Percentiles rank a stretch among this genome's conserved stretches.
phyloP scores from a whole-genome alignment of 2,329 filamentous ascomycete genomes.

The Leptosphaerulina australis region DNA sequence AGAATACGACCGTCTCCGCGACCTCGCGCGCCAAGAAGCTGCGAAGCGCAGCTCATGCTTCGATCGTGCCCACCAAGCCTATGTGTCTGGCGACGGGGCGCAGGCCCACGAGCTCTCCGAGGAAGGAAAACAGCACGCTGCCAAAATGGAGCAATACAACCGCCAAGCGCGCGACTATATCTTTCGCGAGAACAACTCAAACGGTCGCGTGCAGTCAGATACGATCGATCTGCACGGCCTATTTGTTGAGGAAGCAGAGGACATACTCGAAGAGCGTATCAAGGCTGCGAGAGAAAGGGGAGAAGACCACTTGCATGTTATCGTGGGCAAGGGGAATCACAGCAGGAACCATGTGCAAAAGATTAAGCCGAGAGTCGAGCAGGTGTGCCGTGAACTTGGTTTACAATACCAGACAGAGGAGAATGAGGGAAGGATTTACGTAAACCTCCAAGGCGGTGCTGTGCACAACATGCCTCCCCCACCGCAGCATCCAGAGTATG shows the following conservation, averaged over 20 bases:
- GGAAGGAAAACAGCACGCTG: slow-evolving; percentile 82
- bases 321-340: slow-evolving; percentile 96
- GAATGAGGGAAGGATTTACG: slow-evolving; percentile 86
- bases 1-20: slow-evolving; percentile 91
- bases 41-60: slow-evolving; percentile 79
- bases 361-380: slow-evolving; percentile 92
- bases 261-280: slow-evolving; percentile 86
- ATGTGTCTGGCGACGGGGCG: slow-evolving; percentile 80
- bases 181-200: slow-evolving; percentile 91
- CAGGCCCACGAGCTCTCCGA: slow-evolving; percentile 83
- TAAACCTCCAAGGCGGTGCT: slow-evolving; percentile 78
- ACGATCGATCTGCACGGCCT: slow-evolving; percentile 94
- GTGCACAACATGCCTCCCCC: slow-evolving; percentile 50
- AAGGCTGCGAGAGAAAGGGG: slow-evolving; percentile 74
- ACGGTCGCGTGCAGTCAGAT: slow-evolving; percentile 74
- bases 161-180: slow-evolving; percentile 90
- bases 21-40: slow-evolving; percentile 80
- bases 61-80: slow-evolving; percentile 72
- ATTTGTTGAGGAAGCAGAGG: slow-evolving; percentile 92
- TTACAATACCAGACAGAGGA: slow-evolving; percentile 84
- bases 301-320: slow-evolving; percentile 86
- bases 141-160: slow-evolving; percentile 87
- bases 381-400: slow-evolving; percentile 81
- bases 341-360: slow-evolving; percentile 82
- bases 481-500: slow-evolving; percentile 47